Conservation (phyloP, 495 filamentous ascomycete species). For the Podospora tetraspora region DNA sequence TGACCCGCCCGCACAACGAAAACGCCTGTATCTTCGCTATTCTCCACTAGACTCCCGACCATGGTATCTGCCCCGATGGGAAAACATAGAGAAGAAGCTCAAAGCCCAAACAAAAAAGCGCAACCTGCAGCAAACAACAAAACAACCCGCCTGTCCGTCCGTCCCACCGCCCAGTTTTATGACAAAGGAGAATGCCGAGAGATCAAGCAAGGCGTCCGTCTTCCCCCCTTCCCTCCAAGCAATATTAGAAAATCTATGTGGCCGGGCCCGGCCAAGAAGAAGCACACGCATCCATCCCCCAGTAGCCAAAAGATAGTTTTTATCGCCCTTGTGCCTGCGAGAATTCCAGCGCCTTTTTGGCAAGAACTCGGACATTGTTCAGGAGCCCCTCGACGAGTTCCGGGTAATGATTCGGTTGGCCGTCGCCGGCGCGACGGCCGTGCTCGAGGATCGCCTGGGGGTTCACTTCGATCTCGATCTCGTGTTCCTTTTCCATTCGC, state of each 20-base stretch:
- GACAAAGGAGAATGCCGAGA: not conserved
- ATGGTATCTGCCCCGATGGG: not conserved
- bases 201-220: too few species aligned
- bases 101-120: not conserved
- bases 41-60: not conserved
- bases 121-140: not conserved
- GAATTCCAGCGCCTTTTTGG: conserved; percentile 38
- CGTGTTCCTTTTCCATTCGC: conserved; percentile 67
- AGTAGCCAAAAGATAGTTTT: not conserved
- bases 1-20: not conserved
- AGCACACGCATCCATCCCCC: not conserved
- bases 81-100: not conserved
- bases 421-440: conserved; percentile 52
- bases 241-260: not conserved
- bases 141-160: not conserved
- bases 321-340: not conserved
- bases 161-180: not conserved
- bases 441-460: conserved; percentile 62
- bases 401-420: conserved; percentile 62
- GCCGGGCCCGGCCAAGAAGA: not conserved
- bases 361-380: conserved; percentile 72
- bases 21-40: not conserved
- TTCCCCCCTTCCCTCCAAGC: not conserved
- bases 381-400: conserved; percentile 74
- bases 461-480: conserved; percentile 81